Evolutionary conservation across 78 protist species (phyloP), one percentile per base, ranked within the genome.

Genomic region (Dictyostelium intermedium): DNA sequence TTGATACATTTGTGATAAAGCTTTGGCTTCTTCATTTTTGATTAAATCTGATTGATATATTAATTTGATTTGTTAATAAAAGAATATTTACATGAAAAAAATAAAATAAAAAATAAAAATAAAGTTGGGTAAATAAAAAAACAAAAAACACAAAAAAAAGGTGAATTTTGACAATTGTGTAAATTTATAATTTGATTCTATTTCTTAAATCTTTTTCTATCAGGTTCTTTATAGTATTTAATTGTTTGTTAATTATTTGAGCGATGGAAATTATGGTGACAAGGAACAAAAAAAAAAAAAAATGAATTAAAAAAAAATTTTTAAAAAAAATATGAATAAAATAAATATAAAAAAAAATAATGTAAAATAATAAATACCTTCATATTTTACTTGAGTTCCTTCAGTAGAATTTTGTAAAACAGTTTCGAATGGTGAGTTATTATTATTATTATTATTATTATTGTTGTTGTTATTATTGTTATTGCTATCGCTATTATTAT

Each of bases 291-390:
- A 20, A 23, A 23, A 72, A 4, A 34, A 34, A 18, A 72, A 16
- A 30, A 45, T 34, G 5, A n/a, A n/a, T n/a, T n/a, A 70, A 30
- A 70, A 14, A 32, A 72, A 34, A 72, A 32, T 27, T 10, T n/a
- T n/a, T n/a, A n/a, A 72, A 34, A 72, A 20, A 41, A 77, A 43
- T 7, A 41, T 37, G 14, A 77, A 77, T 77, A 77, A 35, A 11
- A 66, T 14, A 39, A 77, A 41, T 10, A 77, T 41, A n/a, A 41
- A 77, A 35, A 20, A 77, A 39, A 18, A 61, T 60, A 61, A 9
- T 13, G 74, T 25, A 66, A 66, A 66, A 66, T 25, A 27, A 77
- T 77, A 77, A 41, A 32, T 77, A 77, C 82, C 82, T 77, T 77
- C 82, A 5, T 6, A 32, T 20, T 35, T n/a, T 39, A 77, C 56